Evolutionary conservation across 805 yeast genomes (phyloP).

Genomic region (Sungouiozyma intestinalis): DNA sequence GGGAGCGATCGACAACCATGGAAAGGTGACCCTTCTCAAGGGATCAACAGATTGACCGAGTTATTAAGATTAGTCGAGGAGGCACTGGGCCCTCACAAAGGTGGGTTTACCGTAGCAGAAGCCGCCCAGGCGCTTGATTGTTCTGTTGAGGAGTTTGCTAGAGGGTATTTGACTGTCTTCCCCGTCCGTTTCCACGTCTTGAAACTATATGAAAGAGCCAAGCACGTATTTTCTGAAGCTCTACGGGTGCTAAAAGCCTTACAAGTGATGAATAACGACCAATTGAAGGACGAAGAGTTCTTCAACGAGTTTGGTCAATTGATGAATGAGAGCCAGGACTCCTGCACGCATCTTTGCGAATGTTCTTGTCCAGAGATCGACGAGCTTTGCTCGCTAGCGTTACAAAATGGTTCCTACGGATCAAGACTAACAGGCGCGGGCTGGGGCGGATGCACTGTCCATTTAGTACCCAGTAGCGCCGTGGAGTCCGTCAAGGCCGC

Average conservation of each 20-base stretch:
- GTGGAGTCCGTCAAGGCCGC: conserved; percentile 35
- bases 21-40: conserved; percentile 38
- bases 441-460: conserved; percentile 66
- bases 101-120: conserved; percentile 42
- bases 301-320: conserved; percentile 39
- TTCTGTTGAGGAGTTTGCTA: conserved; percentile 34
- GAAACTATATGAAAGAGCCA: conserved; percentile 46
- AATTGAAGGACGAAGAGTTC: conserved; percentile 24
- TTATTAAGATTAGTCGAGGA: conserved; percentile 38
- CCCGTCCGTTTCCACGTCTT: conserved; percentile 50
- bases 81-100: conserved; percentile 29
- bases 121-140: conserved; percentile 36
- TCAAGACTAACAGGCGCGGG: conserved; percentile 75
- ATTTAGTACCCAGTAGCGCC: conserved; percentile 34
- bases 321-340: conserved; percentile 50
- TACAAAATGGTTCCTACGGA: conserved; percentile 49
- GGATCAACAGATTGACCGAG: conserved; percentile 31
- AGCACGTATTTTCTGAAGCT: conserved; percentile 55
- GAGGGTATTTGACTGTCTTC: conserved; percentile 38
- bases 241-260: conserved; percentile 45
- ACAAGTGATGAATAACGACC: conserved; percentile 27
- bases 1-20: conserved; percentile 25
- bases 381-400: conserved; percentile 43
- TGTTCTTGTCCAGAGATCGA: conserved; percentile 50
- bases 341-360: conserved; percentile 39